Evolutionary conservation across 2,329 filamentous ascomycete species (phyloP).

Genomic region (Colletotrichum gloeosporioides): DNA sequence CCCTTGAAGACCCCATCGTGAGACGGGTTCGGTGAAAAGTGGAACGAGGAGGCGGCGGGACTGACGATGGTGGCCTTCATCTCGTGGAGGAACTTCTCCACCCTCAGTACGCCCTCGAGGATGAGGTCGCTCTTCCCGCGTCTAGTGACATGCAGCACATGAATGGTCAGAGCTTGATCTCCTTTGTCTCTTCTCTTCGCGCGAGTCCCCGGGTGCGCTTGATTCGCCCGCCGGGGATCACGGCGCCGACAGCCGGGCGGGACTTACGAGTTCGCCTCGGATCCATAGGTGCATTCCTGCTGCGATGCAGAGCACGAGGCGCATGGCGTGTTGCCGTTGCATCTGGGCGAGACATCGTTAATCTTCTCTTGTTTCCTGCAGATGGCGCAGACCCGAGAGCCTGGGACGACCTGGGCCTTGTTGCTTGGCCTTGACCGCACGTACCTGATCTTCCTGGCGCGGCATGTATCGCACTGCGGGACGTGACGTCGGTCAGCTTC

Average conservation of each 20-base stretch:
- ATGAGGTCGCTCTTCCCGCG: constrained; percentile 58
- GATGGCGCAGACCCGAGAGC: neutral
- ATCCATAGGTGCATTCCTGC: constrained; percentile 46
- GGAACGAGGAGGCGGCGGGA: constrained; percentile 4
- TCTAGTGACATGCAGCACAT: constrained; percentile 27
- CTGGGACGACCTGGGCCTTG: neutral
- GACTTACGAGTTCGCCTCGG: constrained; percentile 49
- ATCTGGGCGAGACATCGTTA: constrained; percentile 35
- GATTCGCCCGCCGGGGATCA: constrained; percentile 5
- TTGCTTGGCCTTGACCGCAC: neutral
- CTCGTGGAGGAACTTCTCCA: constrained; percentile 51
- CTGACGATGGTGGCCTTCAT: constrained; percentile 46
- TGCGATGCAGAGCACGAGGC: constrained; percentile 39
- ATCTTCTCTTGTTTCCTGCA: neutral
- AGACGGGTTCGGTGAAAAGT: constrained; percentile 7
- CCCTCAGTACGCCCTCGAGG: constrained; percentile 52
- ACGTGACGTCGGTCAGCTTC: neutral
- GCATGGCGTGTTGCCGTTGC: constrained; percentile 53
- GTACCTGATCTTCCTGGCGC: constrained; percentile 52
- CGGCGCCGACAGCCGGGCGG: neutral
- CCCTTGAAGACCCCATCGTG: constrained; percentile 13
- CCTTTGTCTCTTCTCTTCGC: neutral
- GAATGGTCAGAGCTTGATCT: neutral
- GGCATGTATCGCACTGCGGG: constrained; percentile 50
- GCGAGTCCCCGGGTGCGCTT: neutral